phyloP scores from a whole-genome alignment of 129 eudicot genomes.

The Flaveria ramosissima region DNA sequence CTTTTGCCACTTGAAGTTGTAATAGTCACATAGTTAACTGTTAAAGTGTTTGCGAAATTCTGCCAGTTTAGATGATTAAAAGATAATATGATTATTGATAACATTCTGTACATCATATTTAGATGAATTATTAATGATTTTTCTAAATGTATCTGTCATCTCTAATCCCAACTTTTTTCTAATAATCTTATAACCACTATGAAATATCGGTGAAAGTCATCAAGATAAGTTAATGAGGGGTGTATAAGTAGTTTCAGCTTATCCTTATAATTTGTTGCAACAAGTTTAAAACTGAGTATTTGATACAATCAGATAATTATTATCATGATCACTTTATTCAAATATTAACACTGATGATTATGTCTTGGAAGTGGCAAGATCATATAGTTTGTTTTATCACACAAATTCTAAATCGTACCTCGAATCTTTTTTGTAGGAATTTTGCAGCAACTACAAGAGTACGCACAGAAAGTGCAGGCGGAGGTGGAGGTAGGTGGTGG shows the following conservation, averaged over 20 bases:
- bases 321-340: too few species aligned
- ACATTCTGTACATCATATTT: not conserved
- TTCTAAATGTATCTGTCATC: not conserved
- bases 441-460: constrained; percentile 78
- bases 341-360: too few species aligned
- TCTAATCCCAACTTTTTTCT: not conserved
- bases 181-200: not conserved
- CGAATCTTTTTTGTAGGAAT: constrained; percentile 48
- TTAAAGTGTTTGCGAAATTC: not conserved
- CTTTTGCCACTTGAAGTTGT: not conserved
- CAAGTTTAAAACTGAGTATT: too few species aligned
- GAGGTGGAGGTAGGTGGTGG: constrained; percentile 32
- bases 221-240: not conserved
- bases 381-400: too few species aligned
- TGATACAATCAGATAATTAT: too few species aligned
- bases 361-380: too few species aligned
- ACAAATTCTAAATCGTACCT: not conserved
- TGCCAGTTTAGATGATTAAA: not conserved
- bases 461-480: constrained; percentile 59
- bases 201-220: not conserved
- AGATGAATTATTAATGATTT: not conserved
- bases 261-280: too few species aligned
- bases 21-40: not conserved
- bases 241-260: too few species aligned
- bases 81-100: not conserved